These are phyloP conservation scores for Gossypium stocksii DNA, from an alignment of 345 rosid genomes.

Conservation along the genomic window DNA sequence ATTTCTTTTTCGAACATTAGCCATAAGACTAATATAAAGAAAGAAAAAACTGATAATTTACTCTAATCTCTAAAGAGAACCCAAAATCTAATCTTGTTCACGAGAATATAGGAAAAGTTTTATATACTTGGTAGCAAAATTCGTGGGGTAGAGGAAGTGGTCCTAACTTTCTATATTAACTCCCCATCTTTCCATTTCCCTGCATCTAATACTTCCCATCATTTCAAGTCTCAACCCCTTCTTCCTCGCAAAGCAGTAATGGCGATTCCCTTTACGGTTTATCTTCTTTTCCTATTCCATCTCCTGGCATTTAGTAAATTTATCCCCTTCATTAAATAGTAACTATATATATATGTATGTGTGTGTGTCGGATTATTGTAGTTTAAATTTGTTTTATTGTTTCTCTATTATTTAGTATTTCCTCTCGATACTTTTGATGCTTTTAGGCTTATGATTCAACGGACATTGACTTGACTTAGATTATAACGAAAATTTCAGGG, in stretches of 20 bases:
- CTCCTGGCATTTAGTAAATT: slow-evolving; percentile 24
- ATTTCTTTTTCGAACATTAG: no score
- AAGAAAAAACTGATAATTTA: no score
- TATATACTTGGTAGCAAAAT: neutral
- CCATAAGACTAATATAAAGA: no score
- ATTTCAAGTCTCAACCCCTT: neutral
- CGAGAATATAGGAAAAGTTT: slow-evolving; percentile 19
- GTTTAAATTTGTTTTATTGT: neutral
- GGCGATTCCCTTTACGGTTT: slow-evolving; percentile 15
- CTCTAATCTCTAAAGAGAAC: neutral
- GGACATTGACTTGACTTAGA: neutral
- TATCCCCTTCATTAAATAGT: neutral
- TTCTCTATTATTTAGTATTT: neutral
- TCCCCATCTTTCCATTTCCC: slow-evolving; percentile 17
- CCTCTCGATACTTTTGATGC: no score
- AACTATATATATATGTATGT: neutral
- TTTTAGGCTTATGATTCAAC: neutral
- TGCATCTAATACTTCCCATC: neutral
- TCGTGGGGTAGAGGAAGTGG: neutral
- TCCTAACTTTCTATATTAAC: neutral
- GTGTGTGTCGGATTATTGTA: neutral
- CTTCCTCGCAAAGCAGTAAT: slow-evolving; percentile 11
- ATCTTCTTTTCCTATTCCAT: slow-evolving; percentile 21
- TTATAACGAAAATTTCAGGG: slow-evolving; percentile 20
- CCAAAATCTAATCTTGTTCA: slow-evolving; percentile 17